Base-by-base conservation (phyloP, 2,329 filamentous ascomycete genomes). In the Monilinia aucupariae region DNA sequence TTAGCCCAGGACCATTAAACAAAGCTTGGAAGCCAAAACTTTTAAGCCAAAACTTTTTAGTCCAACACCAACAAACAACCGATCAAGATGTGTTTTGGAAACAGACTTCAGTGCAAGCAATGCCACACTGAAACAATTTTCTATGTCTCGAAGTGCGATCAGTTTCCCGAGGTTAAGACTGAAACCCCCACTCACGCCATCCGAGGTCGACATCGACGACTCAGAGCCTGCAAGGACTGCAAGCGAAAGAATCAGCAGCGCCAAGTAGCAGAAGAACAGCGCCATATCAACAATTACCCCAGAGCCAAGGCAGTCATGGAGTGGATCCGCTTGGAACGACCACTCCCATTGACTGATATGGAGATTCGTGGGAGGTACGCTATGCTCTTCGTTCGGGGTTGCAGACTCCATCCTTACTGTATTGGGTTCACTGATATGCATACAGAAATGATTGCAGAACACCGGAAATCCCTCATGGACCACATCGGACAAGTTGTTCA, bases 331-430 rank as follows among this genome's bases (percentile, higher is more conserved):
- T 48, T 34, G 13, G 54, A 58, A 12, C 27, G 54, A 12, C 54
- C 54, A 17, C 43, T 58, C 20, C 54, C 54, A 34, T 58, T 58
- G 27, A 48, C n/a, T 6, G 54, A 58, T 37, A 27, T 25, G 9
- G 54, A 4, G 0, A 58, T 34, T 58, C 3, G n/a, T 25, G 2
- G 0, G 17, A 37, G 5, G 41, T 58, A 48, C 15, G 0, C 0
- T 20, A 7, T 15, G 1, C 53, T 47, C 13, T 47, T 25, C 13
- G 0, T 12, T 9, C 2, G 4, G 0, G 1, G 3, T 10, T n/a
- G 37, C 41, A 58, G 54, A 25, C 54, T 58, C 13, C 54, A 58
- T 47, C 54, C 27, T 25, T 58, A 25, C 27, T 58, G 54, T 47
- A 6, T 47, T 22, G 54, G 41, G 6, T 58, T 58, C 43, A 58